Evolutionary conservation across 495 filamentous ascomycete species (phyloP).

Genomic region (Ramalina peruviana): DNA sequence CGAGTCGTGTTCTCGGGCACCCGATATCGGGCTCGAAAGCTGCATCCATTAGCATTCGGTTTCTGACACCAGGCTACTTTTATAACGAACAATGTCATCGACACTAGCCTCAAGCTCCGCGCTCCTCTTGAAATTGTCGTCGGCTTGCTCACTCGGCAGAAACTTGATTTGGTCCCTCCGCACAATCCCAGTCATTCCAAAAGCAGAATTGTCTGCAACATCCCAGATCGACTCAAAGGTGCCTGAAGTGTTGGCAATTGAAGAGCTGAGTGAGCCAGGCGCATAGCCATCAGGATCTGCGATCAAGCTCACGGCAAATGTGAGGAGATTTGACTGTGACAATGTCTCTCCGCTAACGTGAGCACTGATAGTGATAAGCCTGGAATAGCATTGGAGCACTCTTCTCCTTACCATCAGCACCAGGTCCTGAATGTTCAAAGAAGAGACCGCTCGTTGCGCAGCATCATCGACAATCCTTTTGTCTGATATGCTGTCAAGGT

Average conservation of each 20-base stretch:
- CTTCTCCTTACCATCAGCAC: slow-evolving; percentile 86
- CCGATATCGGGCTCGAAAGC: slow-evolving; percentile 59
- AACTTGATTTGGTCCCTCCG: slow-evolving; percentile 58
- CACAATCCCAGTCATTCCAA: slow-evolving; percentile 78
- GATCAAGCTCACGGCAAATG: slow-evolving; percentile 82
- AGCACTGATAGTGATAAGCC: slow-evolving; percentile 75
- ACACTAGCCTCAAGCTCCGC: not conserved
- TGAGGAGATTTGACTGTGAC: slow-evolving; percentile 82
- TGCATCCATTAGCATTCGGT: slow-evolving; percentile 14
- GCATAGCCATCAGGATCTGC: slow-evolving; percentile 83
- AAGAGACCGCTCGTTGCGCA: slow-evolving; percentile 67
- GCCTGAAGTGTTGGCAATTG: slow-evolving; percentile 81
- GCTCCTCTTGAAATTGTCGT: slow-evolving; percentile 18
- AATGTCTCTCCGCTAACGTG: slow-evolving; percentile 68
- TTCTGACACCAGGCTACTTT: not conserved
- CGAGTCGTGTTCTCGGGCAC: slow-evolving; percentile 81
- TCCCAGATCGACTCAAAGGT: slow-evolving; percentile 93
- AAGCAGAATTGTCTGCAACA: slow-evolving; percentile 83
- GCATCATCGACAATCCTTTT: slow-evolving; percentile 86
- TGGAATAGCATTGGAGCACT: slow-evolving; percentile 87
- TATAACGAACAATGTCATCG: not conserved
- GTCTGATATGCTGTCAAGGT: slow-evolving; percentile 64
- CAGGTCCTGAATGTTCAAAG: slow-evolving; percentile 80
- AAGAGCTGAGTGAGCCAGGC: slow-evolving; percentile 72
- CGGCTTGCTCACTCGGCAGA: slow-evolving; percentile 56